Evolutionary conservation across 1,139 yeast genomes (phyloP), one percentile per base, ranked within the genome.

Genomic region (Geotrichum cucujoidarum): DNA sequence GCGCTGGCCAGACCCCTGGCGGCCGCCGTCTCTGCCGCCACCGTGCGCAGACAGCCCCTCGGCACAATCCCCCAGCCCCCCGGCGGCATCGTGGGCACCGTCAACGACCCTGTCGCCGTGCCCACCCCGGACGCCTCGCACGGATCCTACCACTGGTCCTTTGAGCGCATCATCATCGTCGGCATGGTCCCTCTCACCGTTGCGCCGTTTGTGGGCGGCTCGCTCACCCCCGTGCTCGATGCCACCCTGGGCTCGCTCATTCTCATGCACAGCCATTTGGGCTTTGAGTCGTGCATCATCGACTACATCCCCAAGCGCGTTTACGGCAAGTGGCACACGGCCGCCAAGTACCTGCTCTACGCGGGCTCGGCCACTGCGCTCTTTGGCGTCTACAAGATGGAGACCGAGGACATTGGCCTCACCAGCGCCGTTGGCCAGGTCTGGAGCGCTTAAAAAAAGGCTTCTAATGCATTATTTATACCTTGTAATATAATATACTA

Each of bases 111-210:
- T 2, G 80, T 77, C 57, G 76, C 76, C 42, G 72, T 77, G 16
- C 95, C 95, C 33, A 68, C 71, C 44, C 68, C 81, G 1, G 74
- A 77, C 62, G 72, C 74, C 59, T 67, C 75, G 56, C 90, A 86
- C 61, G 97, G 97, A 25, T 81, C 95, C 2, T 81, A 78, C 65
- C 97, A 89, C 72, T 89, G 96, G 96, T 72, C 88, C 11, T 80
- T 83, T 60, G 97, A 90, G 66, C 77, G 89, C 58, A 60, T 78
- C 4, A 71, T 85, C n/a, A 76, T 90, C 7, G 66, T 81, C 20
- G 77, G 83, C 1, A 67, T 90, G 63, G 74, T 86, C n/a, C 97
- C 97, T 21, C 70, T 90, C 54, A 70, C 80, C 4, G 70, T 81
- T 50, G 70, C 83, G 2, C 96, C 97, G 5, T 78, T 89, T 53